Base-by-base conservation (phyloP, 2,329 filamentous ascomycete species). In the Escovopsis sp. region DNA sequence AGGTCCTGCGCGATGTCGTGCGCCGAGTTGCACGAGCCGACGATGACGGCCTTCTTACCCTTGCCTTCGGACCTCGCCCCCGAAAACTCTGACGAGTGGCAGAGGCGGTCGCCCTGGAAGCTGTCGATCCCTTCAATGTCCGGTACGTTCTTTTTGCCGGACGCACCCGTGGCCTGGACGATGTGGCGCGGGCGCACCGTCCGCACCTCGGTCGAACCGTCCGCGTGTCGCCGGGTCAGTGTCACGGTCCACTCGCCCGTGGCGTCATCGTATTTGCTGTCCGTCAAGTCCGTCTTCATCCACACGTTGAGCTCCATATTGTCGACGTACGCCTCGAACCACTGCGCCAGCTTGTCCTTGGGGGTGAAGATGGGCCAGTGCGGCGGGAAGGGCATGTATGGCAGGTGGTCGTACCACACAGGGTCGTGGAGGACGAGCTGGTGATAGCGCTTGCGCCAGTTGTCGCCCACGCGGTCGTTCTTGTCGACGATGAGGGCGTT, bases 1-100 rank as follows among this genome's bases (percentile, higher is more conserved):
- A 70, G 82, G 47, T 83, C 76, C 43, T 82, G 78, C 0, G 76
- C 72, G 42, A 83, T 83, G 47, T 84, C 80, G 49, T 81, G 76
- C 6, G 67, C 76, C 0, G 76, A 81, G 56, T 82, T 84, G 56
- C 79, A 81, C 2, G 73, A 76, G 2, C 80, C 81, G 0, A 84
- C 66, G 0, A 85, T 71, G 2, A 83, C 60, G 0, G 74, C 79
- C 45, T 72, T 78, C 53, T 76, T 79, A 1, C 70, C 70, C 14
- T 64, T 56, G 12, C 63, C 58, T 2, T 65, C 53, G 0, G 64
- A 54, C 3, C 57, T 55, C 0, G 75, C 73, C 1, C 75, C 76
- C 0, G 63, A 57, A 47, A 79, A 79, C 2, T 74, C 67, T 0
- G 74, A 72, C 1, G 76, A 79, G 45, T 84, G 80, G 46, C 72